Conservation (phyloP, 2,329 filamentous ascomycete species). For the Fusarium xyrophilum region DNA sequence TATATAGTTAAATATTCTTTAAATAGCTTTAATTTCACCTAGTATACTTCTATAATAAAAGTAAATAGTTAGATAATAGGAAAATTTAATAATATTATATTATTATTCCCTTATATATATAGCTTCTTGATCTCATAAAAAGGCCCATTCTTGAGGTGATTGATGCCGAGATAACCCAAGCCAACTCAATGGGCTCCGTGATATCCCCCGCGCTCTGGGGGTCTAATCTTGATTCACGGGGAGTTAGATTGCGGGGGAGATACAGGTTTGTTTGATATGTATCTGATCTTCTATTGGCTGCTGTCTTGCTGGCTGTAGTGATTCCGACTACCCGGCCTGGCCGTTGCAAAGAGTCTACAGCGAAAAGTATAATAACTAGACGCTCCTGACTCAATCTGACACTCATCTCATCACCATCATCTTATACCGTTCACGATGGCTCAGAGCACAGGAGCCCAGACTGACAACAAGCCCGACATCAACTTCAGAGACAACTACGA, state of each 20-base stretch:
- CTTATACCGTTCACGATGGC: background rate
- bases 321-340: background rate
- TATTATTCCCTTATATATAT: no score
- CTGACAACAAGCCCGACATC: background rate
- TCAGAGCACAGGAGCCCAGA: background rate
- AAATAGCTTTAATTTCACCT: no score
- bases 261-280: background rate
- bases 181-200: background rate
- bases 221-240: background rate
- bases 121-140: no score
- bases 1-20: no score
- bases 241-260: background rate
- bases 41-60: no score
- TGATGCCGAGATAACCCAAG: background rate
- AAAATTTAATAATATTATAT: no score
- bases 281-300: background rate
- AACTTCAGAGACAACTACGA: background rate
- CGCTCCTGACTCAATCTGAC: background rate
- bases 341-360: accelerated
- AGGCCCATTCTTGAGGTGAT: background rate
- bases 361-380: background rate
- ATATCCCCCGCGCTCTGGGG: background rate
- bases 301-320: accelerated
- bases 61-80: no score
- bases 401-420: background rate